Evolutionary conservation across 306 rosid species (phyloP), one percentile per base, ranked within the genome.

Genomic region (Sophora flavescens): DNA sequence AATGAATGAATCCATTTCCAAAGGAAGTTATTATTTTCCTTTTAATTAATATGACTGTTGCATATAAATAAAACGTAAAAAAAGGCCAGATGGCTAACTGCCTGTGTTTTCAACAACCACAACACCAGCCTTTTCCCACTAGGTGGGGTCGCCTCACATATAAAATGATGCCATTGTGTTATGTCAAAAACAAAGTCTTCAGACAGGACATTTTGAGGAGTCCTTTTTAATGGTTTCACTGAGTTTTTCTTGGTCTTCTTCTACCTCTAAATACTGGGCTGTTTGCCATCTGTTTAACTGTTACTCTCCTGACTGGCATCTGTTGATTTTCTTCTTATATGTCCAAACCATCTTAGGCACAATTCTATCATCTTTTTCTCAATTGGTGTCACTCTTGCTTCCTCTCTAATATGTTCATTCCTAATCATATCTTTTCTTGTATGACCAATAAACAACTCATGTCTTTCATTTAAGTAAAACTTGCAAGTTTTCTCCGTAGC

Each of bases 21-120:
- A 30, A 71, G 11, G 18, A 61, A 42, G 38, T 59, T 73, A 14
- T 45, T 51, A 32, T 50, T 74, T 74, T 74, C 63, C 76, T 59
- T 73, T 59, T 32, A 63, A 64, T 10, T 33, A 8, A 61, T 36
- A 17, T 12, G 33, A 38, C 56, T 52, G 17, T 62, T 62, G n/a
- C 63, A n/a, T 61, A 11, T 60, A 58, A 28, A 42, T 28, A 73
- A 73, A 54, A 39, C 32, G 22, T 10, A 39, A 45, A 11, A 45
- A 45, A 45, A 35, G 12, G 12, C 0, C 2, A 13, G 15, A 45
- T 45, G 12, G 15, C 52, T 45, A 45, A 12, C 15, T 13, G 52
- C 52, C 10, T 13, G n/a, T 45, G 52, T 45, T 13, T 45, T 45
- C 6, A 12, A 12, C 15, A 45, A 12, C 52, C 15, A 45, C 6